Evolutionary conservation across 2,329 filamentous ascomycete species (phyloP).

Genomic region (Diaporthe citri): DNA sequence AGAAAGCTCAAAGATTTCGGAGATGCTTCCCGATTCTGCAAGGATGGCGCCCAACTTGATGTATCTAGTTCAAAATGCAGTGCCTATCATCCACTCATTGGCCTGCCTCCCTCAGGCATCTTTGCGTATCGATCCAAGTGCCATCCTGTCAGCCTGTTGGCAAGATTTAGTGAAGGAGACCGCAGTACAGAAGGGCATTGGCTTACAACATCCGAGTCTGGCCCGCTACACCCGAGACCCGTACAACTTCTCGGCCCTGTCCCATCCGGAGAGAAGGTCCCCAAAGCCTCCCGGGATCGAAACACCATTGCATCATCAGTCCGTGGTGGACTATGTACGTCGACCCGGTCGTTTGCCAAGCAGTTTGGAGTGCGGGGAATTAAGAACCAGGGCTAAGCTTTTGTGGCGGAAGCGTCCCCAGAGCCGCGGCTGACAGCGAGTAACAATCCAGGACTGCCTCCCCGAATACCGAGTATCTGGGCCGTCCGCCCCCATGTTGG

Average conservation of each 20-base stretch:
- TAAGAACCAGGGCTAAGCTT: constrained; percentile 16
- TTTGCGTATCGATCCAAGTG: not conserved
- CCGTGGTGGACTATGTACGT: not conserved
- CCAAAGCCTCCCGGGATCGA: not conserved
- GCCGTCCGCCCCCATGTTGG: not conserved
- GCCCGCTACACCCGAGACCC: not conserved
- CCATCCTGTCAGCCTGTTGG: not conserved
- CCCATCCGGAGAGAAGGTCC: not conserved
- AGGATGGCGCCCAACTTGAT: not conserved
- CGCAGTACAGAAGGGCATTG: not conserved
- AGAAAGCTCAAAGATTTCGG: too few relatives aligned
- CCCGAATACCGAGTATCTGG: constrained; percentile 20
- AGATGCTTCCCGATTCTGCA: too few relatives aligned
- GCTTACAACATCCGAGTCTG: not conserved
- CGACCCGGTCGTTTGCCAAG: not conserved
- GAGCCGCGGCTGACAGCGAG: constrained; percentile 15
- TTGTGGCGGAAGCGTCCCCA: constrained; percentile 10
- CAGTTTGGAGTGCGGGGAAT: constrained; percentile 25
- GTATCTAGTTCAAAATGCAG: not conserved
- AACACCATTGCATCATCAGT: constrained; percentile 7
- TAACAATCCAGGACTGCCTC: constrained; percentile 4
- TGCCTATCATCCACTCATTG: not conserved
- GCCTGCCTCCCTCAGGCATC: too few relatives aligned
- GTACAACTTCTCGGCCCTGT: not conserved
- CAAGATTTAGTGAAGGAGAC: not conserved